Evolutionary conservation across 2,329 filamentous ascomycete genomes (phyloP), one percentile per base, ranked within the genome.

Genomic region (Trichoderma gracile): DNA sequence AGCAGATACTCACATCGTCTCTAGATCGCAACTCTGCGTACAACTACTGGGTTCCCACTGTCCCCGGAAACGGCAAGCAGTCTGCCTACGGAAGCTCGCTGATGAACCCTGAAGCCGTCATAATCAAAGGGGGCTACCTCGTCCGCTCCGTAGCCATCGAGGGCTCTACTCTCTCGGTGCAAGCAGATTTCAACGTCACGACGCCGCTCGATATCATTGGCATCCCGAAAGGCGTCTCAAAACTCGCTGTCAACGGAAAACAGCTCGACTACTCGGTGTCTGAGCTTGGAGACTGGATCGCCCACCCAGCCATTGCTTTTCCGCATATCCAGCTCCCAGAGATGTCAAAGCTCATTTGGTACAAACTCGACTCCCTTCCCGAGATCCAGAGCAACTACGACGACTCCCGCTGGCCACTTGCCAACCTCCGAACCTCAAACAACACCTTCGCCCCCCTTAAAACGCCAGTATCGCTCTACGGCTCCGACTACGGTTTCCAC

Each of bases 401-500:
- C 59, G 91, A 95, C 73, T 83, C 83, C 3, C 74, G 76, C 6
- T 95, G 91, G 91, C 81, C 81, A 0, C 69, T 72, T 0, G 90
- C 89, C 0, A 77, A 88, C 66, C 78, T 85, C 6, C 79, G 77
- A 0, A 80, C 79, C 2, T 87, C 86, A 1, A 84, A 84, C 71
- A 92, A 92, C 73, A 85, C 83, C 0, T 77, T 80, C 19, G 71
- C 76, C 23, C 77, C 81, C 2, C 76, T 89, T 2, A 82, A 79
- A 0, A 93, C 90, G 0, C 86, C 89, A 0, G 86, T 84, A 0
- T 87, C 85, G 0, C 82, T 93, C 0, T 91, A 89, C 70, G 82
- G 81, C 0, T 84, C 84, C 17, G 90, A 93, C 74, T 93, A 93
- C 71, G 90, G 90, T 25, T 93, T 87, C 75, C 81, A 91, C 73